These are phyloP conservation scores for Orbilia brochopaga DNA, from an alignment of 2,329 filamentous ascomycete genomes.

Conservation along the genomic window DNA sequence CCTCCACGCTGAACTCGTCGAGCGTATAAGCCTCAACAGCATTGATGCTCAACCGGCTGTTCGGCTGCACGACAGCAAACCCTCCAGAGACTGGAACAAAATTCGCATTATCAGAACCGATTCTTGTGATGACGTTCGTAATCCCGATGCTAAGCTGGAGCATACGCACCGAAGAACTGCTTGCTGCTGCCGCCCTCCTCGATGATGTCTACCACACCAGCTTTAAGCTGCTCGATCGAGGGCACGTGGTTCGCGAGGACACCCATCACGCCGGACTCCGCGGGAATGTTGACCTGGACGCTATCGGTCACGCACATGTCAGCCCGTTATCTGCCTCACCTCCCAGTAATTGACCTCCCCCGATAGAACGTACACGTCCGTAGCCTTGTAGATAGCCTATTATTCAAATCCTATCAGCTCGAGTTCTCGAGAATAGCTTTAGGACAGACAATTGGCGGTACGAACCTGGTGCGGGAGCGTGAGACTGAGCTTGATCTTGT, in stretches of 20 bases:
- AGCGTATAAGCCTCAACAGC: slow-evolving; percentile 92
- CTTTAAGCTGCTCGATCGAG: slow-evolving; percentile 98
- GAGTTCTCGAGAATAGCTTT: background rate
- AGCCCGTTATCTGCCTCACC: slow-evolving; percentile 12
- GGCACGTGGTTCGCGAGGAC: slow-evolving; percentile 98
- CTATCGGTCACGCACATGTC: slow-evolving; percentile 57
- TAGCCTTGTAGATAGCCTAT: slow-evolving; percentile 72
- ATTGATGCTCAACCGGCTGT: slow-evolving; percentile 96
- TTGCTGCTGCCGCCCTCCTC: slow-evolving; percentile 85
- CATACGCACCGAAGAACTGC: slow-evolving; percentile 90
- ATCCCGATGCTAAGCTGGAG: too few relatives aligned
- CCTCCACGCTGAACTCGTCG: slow-evolving; percentile 93
- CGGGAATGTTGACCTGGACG: slow-evolving; percentile 98
- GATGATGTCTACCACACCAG: slow-evolving; percentile 90
- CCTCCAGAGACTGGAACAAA: slow-evolving; percentile 85
- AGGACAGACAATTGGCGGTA: slow-evolving; percentile 29
- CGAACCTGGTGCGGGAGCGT: slow-evolving; percentile 97
- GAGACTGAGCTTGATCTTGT: slow-evolving; percentile 99
- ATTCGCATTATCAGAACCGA: slow-evolving; percentile 2
- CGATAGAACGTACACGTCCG: slow-evolving; percentile 71
- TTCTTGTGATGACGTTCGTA: slow-evolving; percentile 16
- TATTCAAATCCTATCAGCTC: slow-evolving; percentile 19
- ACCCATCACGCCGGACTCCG: slow-evolving; percentile 99
- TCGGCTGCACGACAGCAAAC: slow-evolving; percentile 94
- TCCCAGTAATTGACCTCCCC: too few relatives aligned